These are phyloP conservation scores for Fragaria iinumae DNA, from an alignment of 306 rosid species.

Conservation along the genomic window DNA sequence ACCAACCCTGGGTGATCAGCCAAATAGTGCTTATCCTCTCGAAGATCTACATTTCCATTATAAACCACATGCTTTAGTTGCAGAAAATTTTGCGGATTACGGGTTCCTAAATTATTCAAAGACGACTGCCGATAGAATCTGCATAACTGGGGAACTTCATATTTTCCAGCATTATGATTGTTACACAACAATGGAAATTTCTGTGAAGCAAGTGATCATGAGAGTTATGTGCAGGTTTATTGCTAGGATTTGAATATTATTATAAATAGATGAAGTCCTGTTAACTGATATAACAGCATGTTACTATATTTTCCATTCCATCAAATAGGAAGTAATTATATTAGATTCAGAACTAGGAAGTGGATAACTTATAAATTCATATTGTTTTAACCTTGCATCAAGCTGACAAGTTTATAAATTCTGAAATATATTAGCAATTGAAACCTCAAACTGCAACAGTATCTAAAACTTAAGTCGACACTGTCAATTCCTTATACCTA, in stretches of 20 bases:
- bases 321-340: neutral
- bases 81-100: slow-evolving; percentile 21
- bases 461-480: neutral
- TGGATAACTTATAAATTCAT: neutral
- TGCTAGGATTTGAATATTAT: neutral
- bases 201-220: neutral
- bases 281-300: neutral
- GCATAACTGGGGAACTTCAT: neutral
- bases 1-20: slow-evolving; percentile 85
- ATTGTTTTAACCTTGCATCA: neutral
- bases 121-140: slow-evolving; percentile 13
- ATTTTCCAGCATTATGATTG: slow-evolving; percentile 7
- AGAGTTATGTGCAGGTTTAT: slow-evolving; percentile 24
- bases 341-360: neutral
- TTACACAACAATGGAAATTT: slow-evolving; percentile 1
- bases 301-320: neutral
- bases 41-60: slow-evolving; percentile 60
- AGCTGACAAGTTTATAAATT: neutral
- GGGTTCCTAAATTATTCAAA: slow-evolving; percentile 5
- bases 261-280: slow-evolving; percentile 1
- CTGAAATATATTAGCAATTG: neutral
- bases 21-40: slow-evolving; percentile 84
- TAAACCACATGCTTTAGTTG: slow-evolving; percentile 22
- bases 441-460: neutral
- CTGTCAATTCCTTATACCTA: neutral